These are phyloP conservation scores for Candolleomyces efflorescens DNA, from an alignment of 768 basidiomycete species.

Conservation along the genomic window DNA sequence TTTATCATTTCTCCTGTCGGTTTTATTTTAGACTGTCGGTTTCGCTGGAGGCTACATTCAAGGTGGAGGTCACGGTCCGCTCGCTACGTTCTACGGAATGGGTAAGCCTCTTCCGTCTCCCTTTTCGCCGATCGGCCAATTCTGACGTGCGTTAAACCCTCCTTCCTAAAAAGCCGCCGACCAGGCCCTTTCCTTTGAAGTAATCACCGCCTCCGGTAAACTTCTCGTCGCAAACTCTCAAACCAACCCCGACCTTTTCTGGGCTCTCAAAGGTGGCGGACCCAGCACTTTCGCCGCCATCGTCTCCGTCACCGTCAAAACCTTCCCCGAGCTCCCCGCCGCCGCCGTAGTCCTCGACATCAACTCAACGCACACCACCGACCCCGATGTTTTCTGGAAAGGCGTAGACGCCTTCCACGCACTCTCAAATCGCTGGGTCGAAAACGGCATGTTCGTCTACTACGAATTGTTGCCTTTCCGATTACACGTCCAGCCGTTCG, in stretches of 20 bases:
- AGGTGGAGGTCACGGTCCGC: slow-evolving; percentile 22
- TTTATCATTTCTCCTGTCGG: background rate
- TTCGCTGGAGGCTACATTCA: slow-evolving; percentile 33
- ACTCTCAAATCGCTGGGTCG: slow-evolving; percentile 10
- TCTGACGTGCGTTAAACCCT: no score
- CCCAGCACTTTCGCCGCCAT: slow-evolving; percentile 13
- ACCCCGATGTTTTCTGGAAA: slow-evolving; percentile 12
- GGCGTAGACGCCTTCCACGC: slow-evolving; percentile 9
- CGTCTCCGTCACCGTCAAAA: slow-evolving; percentile 18
- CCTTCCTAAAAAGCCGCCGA: slow-evolving; percentile 10
- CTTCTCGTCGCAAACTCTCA: slow-evolving; percentile 25
- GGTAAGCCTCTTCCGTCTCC: slow-evolving; percentile 2
- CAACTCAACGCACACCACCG: slow-evolving; percentile 11
- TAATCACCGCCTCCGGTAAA: slow-evolving; percentile 36
- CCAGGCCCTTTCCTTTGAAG: slow-evolving; percentile 29
- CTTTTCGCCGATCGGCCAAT: background rate
- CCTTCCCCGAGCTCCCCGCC: slow-evolving; percentile 11
- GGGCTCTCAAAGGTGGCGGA: slow-evolving; percentile 30
- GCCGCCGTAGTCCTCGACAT: slow-evolving; percentile 10
- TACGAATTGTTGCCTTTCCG: slow-evolving; percentile 7
- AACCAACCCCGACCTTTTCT: slow-evolving; percentile 35
- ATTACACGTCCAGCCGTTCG: slow-evolving; percentile 12
- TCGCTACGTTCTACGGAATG: slow-evolving; percentile 15
- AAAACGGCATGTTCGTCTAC: slow-evolving; percentile 12
- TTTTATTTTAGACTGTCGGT: slow-evolving; percentile 24